Evolutionary conservation across 2,329 filamentous ascomycete genomes (phyloP), one percentile per base, ranked within the genome.

Genomic region (Oidium heveae): DNA sequence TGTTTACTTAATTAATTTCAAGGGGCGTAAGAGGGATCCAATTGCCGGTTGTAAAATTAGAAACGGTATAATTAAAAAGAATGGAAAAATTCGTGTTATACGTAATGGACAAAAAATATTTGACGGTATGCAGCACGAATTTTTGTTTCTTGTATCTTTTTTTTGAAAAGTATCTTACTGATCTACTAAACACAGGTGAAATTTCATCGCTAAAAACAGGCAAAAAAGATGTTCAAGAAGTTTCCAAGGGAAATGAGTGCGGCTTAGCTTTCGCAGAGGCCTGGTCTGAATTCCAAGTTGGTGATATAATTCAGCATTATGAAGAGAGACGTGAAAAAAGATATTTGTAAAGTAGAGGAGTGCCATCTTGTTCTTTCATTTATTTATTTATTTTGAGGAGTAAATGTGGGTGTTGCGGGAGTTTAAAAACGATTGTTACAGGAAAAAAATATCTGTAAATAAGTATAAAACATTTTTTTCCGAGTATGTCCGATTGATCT

Each of bases 201-300:
- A 76, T 96, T 46, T 74, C 78, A 18, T 85, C 85, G 1, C 77
- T 98, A 56, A 95, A 91, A 70, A 84, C 93, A 63, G 79, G 84
- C 66, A 95, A 96, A 74, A 93, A 93, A 66, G 86, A 95, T 59
- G 84, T 91, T 33, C 71, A 72, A 49, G 86, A 94, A 64, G 91
- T 94, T 79, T 80, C 79, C 62, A 96, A 94, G 69, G 88, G 87
- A 56, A 78, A 75, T n/a, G 91, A 98, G 68, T 98, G 91, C 63
- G 91, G 91, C 60, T 81, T 98, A 60, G 80, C 78, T 54, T 89
- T 98, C 63, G 79, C 82, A 2, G 75, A 73, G 34, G n/a, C n/a
- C n/a, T 98, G 86, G 79, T 73, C 82, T 51, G 83, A 79, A 22
- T 83, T 96, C 65, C 67, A 81, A 63, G 72, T 79, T 15, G 91